Percentiles rank a stretch among this genome's conserved stretches.
Evolutionary conservation across 306 rosid genomes (phyloP).

Genomic region (Vicia faba): DNA sequence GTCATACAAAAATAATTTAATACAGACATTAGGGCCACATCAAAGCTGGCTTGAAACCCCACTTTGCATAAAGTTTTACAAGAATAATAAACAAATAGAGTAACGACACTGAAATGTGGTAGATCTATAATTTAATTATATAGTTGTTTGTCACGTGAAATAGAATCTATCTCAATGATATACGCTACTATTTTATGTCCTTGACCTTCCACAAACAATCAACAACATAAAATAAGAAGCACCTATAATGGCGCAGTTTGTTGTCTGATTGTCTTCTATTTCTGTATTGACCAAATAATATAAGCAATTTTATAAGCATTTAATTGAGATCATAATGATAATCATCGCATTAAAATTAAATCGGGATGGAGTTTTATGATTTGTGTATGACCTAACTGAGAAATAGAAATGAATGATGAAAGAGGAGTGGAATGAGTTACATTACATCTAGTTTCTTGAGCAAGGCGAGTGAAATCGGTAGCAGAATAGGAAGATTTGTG

Average conservation of each 20-base stretch:
- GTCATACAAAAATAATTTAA: no score
- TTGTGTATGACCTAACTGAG: no score
- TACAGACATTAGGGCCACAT: background rate
- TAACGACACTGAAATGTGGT: background rate
- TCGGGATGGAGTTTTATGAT: no score
- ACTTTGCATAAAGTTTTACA: background rate
- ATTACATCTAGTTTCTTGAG: slow-evolving; percentile 68
- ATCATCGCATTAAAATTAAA: no score
- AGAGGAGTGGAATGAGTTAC: background rate
- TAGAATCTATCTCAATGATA: background rate
- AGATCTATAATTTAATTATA: slow-evolving; percentile 2
- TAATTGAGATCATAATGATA: no score
- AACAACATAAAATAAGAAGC: no score
- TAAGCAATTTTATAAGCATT: no score
- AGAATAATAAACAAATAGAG: background rate
- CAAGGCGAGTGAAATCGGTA: slow-evolving; percentile 45
- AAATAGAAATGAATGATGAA: no score
- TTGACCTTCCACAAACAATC: no score
- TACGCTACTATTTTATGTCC: background rate
- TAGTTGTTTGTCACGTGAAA: background rate
- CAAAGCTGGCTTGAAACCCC: background rate
- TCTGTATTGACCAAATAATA: no score
- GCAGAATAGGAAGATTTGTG: slow-evolving; percentile 23
- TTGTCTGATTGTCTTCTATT: no score
- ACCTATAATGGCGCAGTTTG: no score